Evolutionary conservation across 148 eudicot genomes (phyloP).

Genomic region (Amaranthus cruentus): DNA sequence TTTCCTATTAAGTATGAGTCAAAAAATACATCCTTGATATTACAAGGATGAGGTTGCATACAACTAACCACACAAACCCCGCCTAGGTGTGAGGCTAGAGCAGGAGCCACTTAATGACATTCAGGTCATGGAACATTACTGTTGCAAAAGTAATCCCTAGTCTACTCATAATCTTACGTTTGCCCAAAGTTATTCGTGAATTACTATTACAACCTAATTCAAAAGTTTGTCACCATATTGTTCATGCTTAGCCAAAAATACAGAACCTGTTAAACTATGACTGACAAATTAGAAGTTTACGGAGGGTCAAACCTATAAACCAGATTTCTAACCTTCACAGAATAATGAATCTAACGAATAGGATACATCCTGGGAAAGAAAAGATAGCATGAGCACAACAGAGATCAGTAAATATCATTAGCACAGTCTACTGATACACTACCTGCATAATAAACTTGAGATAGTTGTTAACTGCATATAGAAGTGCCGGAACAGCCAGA

Average conservation of each 20-base stretch:
- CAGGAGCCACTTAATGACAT: too few relatives aligned
- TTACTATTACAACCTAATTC: too few relatives aligned
- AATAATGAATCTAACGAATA: background rate
- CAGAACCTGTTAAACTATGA: background rate
- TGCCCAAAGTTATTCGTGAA: background rate
- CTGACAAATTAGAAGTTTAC: background rate
- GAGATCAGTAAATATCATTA: background rate
- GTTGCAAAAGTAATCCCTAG: too few relatives aligned
- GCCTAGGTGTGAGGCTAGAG: too few relatives aligned
- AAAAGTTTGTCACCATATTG: too few relatives aligned
- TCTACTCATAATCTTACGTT: background rate
- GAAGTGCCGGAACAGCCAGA: slow-evolving; percentile 71
- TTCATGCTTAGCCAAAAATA: too few relatives aligned
- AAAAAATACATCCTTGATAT: too few relatives aligned
- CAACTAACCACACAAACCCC: too few relatives aligned
- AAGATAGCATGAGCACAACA: background rate
- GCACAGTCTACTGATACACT: too few relatives aligned
- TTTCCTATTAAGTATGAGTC: too few relatives aligned
- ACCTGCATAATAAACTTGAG: slow-evolving; percentile 89
- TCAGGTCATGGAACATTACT: too few relatives aligned
- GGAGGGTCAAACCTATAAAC: background rate
- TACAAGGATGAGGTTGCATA: too few relatives aligned
- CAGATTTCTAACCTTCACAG: background rate
- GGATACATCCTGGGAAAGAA: background rate
- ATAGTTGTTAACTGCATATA: slow-evolving; percentile 84